Base-by-base conservation (phyloP, 345 rosid species). In the Salix koriyanagi region DNA sequence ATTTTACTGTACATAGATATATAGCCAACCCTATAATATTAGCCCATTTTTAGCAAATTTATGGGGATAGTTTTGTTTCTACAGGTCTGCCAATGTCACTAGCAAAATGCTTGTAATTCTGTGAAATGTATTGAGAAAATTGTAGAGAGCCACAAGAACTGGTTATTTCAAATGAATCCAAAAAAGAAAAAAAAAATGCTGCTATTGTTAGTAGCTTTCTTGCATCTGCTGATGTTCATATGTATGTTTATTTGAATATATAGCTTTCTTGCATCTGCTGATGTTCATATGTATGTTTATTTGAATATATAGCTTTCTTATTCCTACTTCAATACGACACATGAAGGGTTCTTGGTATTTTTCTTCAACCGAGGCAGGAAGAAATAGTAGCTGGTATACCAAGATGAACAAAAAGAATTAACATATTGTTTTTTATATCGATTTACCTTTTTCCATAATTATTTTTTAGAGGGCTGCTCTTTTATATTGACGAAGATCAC, bases 31-130 rank as follows among this genome's bases (percentile, higher is more conserved):
- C 92, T 65, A 80, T 81, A 44, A n/a, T 46, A 76, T 83, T 81
- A 34, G 84, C 91, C 91, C 78, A 65, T 87, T 88, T 90, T 86
- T 83, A 83, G 91, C 91, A 84, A 82, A 85, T 80, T 81, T 85
- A 77, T 75, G 86, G 94, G 96, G 88, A 67, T 79, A 74, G 75
- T 76, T 72, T 76, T 68, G 36, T 67, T 65, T 46, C 52, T 61
- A 64, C 54, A 70, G 86, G 81, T 76, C 70, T 81, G 65, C 66
- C 34, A 30, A 71, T 50, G 80, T 34, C 61, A 41, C 9, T 54
- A 12, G 32, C 23, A 69, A 67, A 37, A 74, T 77, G 78, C 77
- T 46, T 65, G 71, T 74, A 44, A 28, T 79, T 66, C 77, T 85
- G 81, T 85, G 48, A 26, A 76, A 71, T 82, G 48, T 42, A 23